Evolutionary conservation across 441 rosid species (phyloP), one percentile per base, ranked within the genome.

Genomic region (Pelargonium fulgidum): DNA sequence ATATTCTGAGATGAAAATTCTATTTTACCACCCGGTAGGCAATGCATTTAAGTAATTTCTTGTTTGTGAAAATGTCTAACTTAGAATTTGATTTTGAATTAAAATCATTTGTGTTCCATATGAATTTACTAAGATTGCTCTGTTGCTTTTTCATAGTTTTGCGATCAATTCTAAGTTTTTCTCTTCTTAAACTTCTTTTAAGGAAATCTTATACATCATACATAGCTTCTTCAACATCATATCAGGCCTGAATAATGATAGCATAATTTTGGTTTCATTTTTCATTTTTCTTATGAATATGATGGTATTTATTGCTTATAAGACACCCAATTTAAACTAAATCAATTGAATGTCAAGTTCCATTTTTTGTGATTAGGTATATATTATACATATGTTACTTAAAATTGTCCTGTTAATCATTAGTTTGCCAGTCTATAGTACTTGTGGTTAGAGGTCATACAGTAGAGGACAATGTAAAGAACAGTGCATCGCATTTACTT

Each of bases 401-500:
- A 7, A 16, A 56, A 56, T 20, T 16, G 7, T 52, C 19, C 17
- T 13, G 42, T 48, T 10, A 48, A 33, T 3, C 13, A 29, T 50
- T 52, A 36, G 17, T 44, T 64, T 2, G 26, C 39, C 16, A 44
- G 19, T 52, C 54, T n/a, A 36, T 14, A 39, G 7, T 12, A 45
- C n/a, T 19, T 39, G 47, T 45, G 11, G 17, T 22, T 68, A 33
- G 26, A 58, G 47, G 13, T 14, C 47, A 7, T 47, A 48, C 9
- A 10, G 24, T 26, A 50, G 3, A 0, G 9, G 41, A 65, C 7
- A 6, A 67, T 36, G 39, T 17, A 5, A 48, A 62, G 68, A 58
- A 47, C 22, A 61, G 36, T 24, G 54, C 14, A 22, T 64, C 14
- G 1, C n/a, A 65, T 62, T 26, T 65, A 73, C 81, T 86, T 79